Evolutionary conservation across 2,329 filamentous ascomycete species (phyloP).

Genomic region (Cordyceps fumosorosea): DNA sequence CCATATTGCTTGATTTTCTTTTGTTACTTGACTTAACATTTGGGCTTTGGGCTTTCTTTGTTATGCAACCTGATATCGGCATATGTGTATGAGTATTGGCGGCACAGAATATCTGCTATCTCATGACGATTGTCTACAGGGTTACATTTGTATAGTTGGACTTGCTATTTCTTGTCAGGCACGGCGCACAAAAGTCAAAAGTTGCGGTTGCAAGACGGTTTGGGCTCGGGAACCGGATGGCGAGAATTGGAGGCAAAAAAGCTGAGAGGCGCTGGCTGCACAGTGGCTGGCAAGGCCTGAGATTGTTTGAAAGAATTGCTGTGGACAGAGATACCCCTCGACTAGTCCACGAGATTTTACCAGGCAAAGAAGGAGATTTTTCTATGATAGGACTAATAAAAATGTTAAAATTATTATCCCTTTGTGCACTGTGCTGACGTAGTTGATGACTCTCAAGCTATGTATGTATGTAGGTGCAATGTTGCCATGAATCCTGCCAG

Average conservation of each 20-base stretch:
- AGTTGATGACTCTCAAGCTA: no score
- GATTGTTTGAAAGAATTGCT: constrained; percentile 5
- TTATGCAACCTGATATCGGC: constrained; percentile 2
- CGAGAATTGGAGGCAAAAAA: neutral
- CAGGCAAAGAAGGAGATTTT: constrained; percentile 9
- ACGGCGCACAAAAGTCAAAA: constrained; percentile 30
- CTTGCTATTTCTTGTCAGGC: constrained; percentile 32
- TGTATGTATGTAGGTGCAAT: no score
- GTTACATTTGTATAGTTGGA: constrained; percentile 36
- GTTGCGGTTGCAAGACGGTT: constrained; percentile 22
- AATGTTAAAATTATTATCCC: constrained; percentile 11
- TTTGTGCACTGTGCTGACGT: neutral
- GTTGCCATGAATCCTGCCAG: neutral
- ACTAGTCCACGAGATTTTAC: constrained; percentile 8
- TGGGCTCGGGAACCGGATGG: neutral
- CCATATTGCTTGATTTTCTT: constrained; percentile 19
- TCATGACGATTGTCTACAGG: constrained; percentile 20
- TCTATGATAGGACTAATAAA: constrained; percentile 12
- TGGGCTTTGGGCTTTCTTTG: constrained; percentile 7
- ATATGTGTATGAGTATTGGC: constrained; percentile 9
- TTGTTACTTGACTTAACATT: constrained; percentile 16
- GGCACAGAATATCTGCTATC: constrained; percentile 23
- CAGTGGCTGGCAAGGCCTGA: neutral
- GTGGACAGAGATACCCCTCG: constrained; percentile 10
- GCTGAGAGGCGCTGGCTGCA: neutral